Evolutionary conservation across 2,329 filamentous ascomycete genomes (phyloP).

Genomic region (Phialophora verrucosa): DNA sequence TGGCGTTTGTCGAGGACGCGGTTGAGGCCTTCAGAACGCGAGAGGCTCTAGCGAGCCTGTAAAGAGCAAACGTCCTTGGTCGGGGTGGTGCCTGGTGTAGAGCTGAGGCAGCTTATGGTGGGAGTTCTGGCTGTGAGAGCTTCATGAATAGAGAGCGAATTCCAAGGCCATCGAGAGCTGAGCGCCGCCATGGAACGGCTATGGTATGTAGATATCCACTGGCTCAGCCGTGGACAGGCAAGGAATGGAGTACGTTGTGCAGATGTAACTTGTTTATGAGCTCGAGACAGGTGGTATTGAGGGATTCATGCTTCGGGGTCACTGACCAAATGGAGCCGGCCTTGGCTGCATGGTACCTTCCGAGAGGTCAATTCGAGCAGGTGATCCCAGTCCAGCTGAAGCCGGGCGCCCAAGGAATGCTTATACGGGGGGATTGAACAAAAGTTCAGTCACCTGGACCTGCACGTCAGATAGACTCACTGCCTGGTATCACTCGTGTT

Average conservation of each 20-base stretch:
- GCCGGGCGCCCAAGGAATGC: background rate
- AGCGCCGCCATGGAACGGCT: background rate
- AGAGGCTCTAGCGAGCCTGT: background rate
- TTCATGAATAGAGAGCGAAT: background rate
- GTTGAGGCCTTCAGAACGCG: conserved; percentile 7
- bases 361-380: conserved; percentile 10
- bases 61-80: background rate
- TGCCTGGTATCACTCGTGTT: background rate
- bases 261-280: conserved; percentile 6
- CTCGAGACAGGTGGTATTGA: background rate
- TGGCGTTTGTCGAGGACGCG: conserved; percentile 48
- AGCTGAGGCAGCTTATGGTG: background rate
- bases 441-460: conserved; percentile 11
- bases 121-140: background rate
- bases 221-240: background rate
- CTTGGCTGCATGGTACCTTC: conserved; percentile 13
- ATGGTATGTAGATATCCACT: background rate
- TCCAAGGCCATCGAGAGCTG: background rate
- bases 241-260: background rate
- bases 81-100: background rate
- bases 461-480: background rate
- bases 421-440: conserved; percentile 15
- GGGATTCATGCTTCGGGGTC: background rate
- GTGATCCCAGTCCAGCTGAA: conserved; percentile 15
- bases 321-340: conserved; percentile 3